Percentiles rank a stretch among this genome's conserved stretches.
phyloP scores from a whole-genome alignment of 1,284 basidiomycete species.

The Tilletiaria anomala region DNA sequence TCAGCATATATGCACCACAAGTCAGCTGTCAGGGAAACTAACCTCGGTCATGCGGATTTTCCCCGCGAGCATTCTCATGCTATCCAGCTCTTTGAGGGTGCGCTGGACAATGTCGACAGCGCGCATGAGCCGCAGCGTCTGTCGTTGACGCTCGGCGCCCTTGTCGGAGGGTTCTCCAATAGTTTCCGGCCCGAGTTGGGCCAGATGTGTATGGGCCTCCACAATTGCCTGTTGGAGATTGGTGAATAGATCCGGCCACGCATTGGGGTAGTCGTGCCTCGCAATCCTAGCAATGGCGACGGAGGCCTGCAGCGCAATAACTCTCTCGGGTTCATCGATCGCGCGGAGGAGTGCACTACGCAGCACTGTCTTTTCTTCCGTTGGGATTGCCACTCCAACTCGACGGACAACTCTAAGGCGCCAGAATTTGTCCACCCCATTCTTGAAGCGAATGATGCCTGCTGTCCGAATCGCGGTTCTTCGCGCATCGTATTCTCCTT shows the following conservation, averaged over 20 bases:
- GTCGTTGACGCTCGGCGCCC: slow-evolving; percentile 5
- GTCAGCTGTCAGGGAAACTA: too few species aligned
- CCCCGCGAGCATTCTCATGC: slow-evolving; percentile 30
- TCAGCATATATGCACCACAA: neutral
- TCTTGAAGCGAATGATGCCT: slow-evolving; percentile 38
- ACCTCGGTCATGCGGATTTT: slow-evolving; percentile 37
- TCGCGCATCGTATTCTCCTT: too few species aligned
- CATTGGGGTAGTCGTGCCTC: slow-evolving; percentile 28
- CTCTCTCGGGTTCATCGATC: slow-evolving; percentile 26
- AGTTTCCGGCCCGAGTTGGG: slow-evolving; percentile 1
- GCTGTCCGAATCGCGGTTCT: slow-evolving; percentile 12
- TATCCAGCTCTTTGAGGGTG: slow-evolving; percentile 31
- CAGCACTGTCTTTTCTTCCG: slow-evolving; percentile 23
- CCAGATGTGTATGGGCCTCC: slow-evolving; percentile 11
- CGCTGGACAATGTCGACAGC: slow-evolving; percentile 24
- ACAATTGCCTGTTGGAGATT: slow-evolving; percentile 21
- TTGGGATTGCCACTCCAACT: slow-evolving; percentile 19
- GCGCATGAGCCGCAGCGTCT: slow-evolving; percentile 15
- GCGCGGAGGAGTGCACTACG: slow-evolving; percentile 19
- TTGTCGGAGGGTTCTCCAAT: slow-evolving; percentile 7
- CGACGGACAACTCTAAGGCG: slow-evolving; percentile 23
- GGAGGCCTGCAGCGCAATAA: slow-evolving; percentile 28
- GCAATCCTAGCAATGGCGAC: slow-evolving; percentile 31
- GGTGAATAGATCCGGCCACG: slow-evolving; percentile 31
- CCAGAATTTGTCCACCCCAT: slow-evolving; percentile 36